Evolutionary conservation across 345 rosid genomes (phyloP).

Genomic region (Salix dunnii): DNA sequence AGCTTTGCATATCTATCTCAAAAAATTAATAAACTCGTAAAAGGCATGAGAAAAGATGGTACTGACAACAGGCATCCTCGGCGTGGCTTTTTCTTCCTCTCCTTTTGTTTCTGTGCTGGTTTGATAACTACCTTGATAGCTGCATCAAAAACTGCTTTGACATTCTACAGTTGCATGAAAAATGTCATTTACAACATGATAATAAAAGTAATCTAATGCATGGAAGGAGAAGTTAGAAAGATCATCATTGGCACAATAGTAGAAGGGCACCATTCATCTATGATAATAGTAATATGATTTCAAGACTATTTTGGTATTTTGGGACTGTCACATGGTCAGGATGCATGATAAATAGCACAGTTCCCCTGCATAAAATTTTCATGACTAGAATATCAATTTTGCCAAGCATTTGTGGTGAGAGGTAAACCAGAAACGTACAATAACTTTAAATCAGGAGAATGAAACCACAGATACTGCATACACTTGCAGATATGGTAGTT

Average conservation of each 20-base stretch:
- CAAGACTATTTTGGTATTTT: background rate
- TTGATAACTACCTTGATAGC: conserved; percentile 91
- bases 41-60: conserved; percentile 2
- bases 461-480: background rate
- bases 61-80: conserved; percentile 80
- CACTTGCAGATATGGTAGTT: background rate
- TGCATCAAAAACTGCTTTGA: conserved; percentile 91
- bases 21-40: conserved; percentile 6
- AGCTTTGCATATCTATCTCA: background rate
- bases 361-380: background rate
- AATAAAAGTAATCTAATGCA: background rate
- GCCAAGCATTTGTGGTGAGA: conserved; percentile 1
- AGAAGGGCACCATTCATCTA: background rate
- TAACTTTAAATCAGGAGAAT: background rate
- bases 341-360: background rate
- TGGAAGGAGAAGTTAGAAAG: background rate
- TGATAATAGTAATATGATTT: background rate
- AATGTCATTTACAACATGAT: background rate
- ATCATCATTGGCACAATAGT: background rate
- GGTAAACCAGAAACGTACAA: background rate
- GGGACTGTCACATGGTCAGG: no score
- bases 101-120: conserved; percentile 70
- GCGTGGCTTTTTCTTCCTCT: conserved; percentile 60
- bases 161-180: conserved; percentile 54
- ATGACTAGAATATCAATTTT: conserved; percentile 2